phyloP scores from a whole-genome alignment of 139 green algal genomes.

The Pseudopediastrum boryanum region DNA sequence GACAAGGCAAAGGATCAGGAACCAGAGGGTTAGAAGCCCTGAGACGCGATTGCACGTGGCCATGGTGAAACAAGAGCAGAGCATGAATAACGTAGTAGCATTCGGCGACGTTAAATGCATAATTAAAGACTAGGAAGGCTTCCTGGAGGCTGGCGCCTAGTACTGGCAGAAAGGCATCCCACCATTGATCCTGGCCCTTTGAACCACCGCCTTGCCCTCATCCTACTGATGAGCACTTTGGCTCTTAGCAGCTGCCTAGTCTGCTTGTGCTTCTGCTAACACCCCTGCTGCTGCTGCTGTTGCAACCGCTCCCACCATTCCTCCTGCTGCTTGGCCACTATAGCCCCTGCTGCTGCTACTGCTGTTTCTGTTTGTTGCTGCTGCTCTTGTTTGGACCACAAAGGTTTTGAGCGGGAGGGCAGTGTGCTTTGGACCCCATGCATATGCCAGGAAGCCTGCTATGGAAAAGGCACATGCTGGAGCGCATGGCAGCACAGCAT shows the following conservation, averaged over 20 bases:
- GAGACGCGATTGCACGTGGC: too few relatives aligned
- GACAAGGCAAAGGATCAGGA: not conserved
- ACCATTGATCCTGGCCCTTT: not conserved
- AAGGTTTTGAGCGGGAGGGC: too few relatives aligned
- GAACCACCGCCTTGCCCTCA: too few relatives aligned
- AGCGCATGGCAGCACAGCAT: too few relatives aligned
- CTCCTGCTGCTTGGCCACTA: not conserved
- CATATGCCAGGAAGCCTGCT: too few relatives aligned
- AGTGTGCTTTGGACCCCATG: too few relatives aligned
- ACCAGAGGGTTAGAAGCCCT: not conserved
- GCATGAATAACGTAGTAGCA: too few relatives aligned
- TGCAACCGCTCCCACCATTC: not conserved
- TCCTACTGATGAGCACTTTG: too few relatives aligned
- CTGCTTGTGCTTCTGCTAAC: not conserved
- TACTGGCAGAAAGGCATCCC: not conserved
- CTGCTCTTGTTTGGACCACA: conserved; percentile 15
- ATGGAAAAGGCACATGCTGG: too few relatives aligned
- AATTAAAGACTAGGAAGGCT: not conserved
- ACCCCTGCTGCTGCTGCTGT: not conserved
- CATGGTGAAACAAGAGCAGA: too few relatives aligned
- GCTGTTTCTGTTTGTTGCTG: conserved; percentile 11
- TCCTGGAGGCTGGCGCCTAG: not conserved
- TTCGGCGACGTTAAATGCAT: not conserved
- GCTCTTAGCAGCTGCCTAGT: not conserved
- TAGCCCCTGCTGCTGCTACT: conserved; percentile 5